Base-by-base conservation (phyloP, 2,329 filamentous ascomycete species). In the Cordyceps javanica region DNA sequence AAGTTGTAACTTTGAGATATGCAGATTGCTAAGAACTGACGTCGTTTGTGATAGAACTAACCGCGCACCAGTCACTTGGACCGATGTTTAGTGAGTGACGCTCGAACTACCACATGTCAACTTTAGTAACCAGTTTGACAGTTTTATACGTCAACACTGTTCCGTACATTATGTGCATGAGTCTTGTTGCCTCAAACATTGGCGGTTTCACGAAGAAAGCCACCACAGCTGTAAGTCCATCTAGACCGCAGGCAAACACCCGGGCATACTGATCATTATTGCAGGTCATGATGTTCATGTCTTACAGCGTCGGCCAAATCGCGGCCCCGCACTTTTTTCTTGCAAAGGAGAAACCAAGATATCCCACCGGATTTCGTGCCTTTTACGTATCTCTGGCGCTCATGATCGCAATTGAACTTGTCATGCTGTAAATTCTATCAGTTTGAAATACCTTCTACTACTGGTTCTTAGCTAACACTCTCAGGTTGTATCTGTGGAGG, bases 301-400 rank as follows among this genome's bases (percentile, higher is more conserved):
- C 39, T 10, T 42, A 42, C 39, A 42, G 39, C 39, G 39, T 42
- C 3, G 39, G 39, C 19, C 39, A 42, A 13, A 42, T 42, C 7
- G 21, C 39, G 10, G 39, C 39, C 5, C 39, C 21, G 21, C 39
- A 42, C 21, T 42, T 42, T 5, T 42, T 42, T 13, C 39, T 42
- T 10, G 39, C 21, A 19, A 11, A 10, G 10, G 58, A 61, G 55
- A 39, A 46, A 19, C 58, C 60, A 3, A 39, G 30, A 3, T 59
- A 56, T 32, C 58, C 44, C 14, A 58, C 58, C 4, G 58, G 55
- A 5, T 61, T 59, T 21, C 46, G 58, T 25, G 60, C 38, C n/a
- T 58, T 60, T 14, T 52, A 41, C 14, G 26, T 57, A 5, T 48
- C 16, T 13, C 32, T 49, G 28, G 25, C 48, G 16, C 57, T 57